These are phyloP conservation scores for Mallotus japonicus DNA, from an alignment of 441 rosid species.

Conservation along the genomic window DNA sequence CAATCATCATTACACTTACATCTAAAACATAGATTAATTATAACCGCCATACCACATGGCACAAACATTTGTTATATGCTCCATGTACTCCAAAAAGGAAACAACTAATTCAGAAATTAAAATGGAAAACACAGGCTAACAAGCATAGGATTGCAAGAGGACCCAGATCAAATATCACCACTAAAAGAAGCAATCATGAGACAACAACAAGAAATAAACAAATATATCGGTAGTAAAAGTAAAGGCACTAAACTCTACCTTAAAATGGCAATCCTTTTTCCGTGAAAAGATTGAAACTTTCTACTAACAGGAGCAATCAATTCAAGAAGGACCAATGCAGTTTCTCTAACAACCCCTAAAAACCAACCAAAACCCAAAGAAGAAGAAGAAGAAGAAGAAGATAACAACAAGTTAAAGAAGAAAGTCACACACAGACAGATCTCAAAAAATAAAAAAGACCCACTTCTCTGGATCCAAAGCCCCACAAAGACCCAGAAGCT, in stretches of 20 bases:
- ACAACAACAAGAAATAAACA: conserved; percentile 2
- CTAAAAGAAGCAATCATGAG: conserved; percentile 1
- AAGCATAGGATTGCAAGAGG: background rate
- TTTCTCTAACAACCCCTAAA: background rate
- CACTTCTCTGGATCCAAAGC: conserved; percentile 41
- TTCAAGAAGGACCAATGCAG: conserved; percentile 23
- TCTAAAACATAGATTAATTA: background rate
- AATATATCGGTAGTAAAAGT: background rate
- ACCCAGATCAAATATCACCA: conserved; percentile 3
- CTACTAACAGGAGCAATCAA: conserved; percentile 12
- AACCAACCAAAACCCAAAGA: conserved; percentile 13
- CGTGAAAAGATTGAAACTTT: conserved; percentile 6
- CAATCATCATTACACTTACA: background rate
- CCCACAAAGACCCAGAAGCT: conserved; percentile 37
- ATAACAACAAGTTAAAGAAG: conserved; percentile 30
- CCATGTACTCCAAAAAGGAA: background rate
- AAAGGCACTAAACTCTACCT: conserved; percentile 6
- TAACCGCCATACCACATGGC: background rate
- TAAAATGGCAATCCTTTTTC: conserved; percentile 17
- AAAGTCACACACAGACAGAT: conserved; percentile 28
- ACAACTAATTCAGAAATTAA: background rate
- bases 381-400: conserved; percentile 22
- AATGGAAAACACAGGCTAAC: background rate
- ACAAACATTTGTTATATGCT: conserved; percentile 1
- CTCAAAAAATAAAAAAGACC: conserved; percentile 37